Base-by-base conservation (phyloP, 202 grass and related monocot species). In the Bolboschoenoplectus hybrid region DNA sequence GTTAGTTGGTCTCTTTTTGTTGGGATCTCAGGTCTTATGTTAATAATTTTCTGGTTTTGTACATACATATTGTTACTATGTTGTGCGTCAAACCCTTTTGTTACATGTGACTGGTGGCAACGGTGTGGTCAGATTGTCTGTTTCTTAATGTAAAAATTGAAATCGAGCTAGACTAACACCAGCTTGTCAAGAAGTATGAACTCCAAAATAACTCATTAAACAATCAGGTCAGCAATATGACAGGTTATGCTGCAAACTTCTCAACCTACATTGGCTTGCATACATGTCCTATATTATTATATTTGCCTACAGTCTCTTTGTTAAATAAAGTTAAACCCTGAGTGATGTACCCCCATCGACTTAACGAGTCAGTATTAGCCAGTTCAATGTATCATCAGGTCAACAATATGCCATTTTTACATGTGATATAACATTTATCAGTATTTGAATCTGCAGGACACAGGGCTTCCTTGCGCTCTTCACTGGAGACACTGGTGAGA, bases 401-500 rank as follows among this genome's bases (percentile, higher is more conserved):
- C 40, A 53, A 55, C 16, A 2, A 10, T 40, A 60, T 77, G 12
- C 74, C 12, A 35, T 12, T 57, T 78, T 8, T 56, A 78, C 34
- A 56, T 78, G 46, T 78, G 32, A 56, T 40, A 16, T 57, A 9
- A 78, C 51, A 36, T 57, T 20, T 72, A 34, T 78, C 6, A 14
- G 51, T 57, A 56, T 78, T 87, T 78, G 83, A 45, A 16, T 85
- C 6, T 89, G n/a, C 88, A 96, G 93, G 83, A 98, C 97, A 47
- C 97, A 98, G 83, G 97, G 97, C 14, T 98, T 96, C 89, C 90
- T 98, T 85, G 97, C 97, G 36, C 70, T 98, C 32, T 98, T 95
- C 85, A 98, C 93, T 62, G 96, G 96, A 63, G 96, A 96, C 85
- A 98, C 96, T 60, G 97, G 97, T 34, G 97, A 98, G 89, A 98